These are phyloP conservation scores for Cudoniella acicularis DNA, from an alignment of 495 filamentous ascomycete species.

Conservation along the genomic window DNA sequence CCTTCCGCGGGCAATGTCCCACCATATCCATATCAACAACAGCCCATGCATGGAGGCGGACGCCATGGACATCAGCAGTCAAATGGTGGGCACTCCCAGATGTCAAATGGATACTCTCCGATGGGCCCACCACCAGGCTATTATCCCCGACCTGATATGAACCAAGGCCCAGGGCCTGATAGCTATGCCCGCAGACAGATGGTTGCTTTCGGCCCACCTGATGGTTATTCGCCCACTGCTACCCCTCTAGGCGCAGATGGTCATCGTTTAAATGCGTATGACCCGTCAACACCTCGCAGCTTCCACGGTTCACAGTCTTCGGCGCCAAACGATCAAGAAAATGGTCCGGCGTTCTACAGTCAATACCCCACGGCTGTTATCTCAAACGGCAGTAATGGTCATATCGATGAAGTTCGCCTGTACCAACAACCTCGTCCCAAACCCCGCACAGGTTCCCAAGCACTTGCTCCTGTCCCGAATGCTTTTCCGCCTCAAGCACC, in stretches of 20 bases:
- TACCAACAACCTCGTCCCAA: slow-evolving; percentile 26
- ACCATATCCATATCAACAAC: slow-evolving; percentile 30
- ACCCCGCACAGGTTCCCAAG: slow-evolving; percentile 2
- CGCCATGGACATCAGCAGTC: slow-evolving; percentile 16
- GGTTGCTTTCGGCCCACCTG: slow-evolving; percentile 31
- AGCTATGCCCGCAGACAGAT: slow-evolving; percentile 32
- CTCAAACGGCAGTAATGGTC: slow-evolving; percentile 30
- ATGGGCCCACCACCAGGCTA: slow-evolving; percentile 30
- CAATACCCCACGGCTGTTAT: slow-evolving; percentile 28
- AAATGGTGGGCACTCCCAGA: slow-evolving; percentile 19
- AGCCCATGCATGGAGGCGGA: slow-evolving; percentile 6
- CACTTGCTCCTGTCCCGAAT: neutral
- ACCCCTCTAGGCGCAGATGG: slow-evolving; percentile 20
- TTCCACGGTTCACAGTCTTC: slow-evolving; percentile 52
- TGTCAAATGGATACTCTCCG: slow-evolving; percentile 31
- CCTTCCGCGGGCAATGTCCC: slow-evolving; percentile 28
- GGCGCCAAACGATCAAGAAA: slow-evolving; percentile 33
- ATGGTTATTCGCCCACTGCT: slow-evolving; percentile 32
- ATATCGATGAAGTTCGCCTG: slow-evolving; percentile 31
- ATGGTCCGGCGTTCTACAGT: slow-evolving; percentile 26
- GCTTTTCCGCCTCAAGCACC: slow-evolving; percentile 12
- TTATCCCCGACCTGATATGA: slow-evolving; percentile 29
- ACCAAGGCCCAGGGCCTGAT: slow-evolving; percentile 33
- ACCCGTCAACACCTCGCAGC: slow-evolving; percentile 48
- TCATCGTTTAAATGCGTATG: slow-evolving; percentile 23